phyloP scores from a whole-genome alignment of 352 stramenopile species.

The Phytophthora pluvialis region DNA sequence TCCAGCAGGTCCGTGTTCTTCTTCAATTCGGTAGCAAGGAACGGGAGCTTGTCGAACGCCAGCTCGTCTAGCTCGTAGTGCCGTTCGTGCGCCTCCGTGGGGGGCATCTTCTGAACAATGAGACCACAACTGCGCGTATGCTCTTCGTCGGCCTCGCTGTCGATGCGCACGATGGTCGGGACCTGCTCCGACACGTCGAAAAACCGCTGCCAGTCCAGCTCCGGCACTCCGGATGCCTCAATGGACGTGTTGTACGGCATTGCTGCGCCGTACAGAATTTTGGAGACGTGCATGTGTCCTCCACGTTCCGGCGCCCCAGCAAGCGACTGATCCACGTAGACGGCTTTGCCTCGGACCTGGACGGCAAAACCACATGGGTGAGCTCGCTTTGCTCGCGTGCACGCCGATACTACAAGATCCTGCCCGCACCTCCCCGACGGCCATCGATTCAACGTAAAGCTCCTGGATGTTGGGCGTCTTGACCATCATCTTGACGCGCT shows the following conservation, averaged over 20 bases:
- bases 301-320: constrained; percentile 35
- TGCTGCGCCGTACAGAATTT: constrained; percentile 74
- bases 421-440: constrained; percentile 68
- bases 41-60: constrained; percentile 56
- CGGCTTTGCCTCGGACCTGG: constrained; percentile 70
- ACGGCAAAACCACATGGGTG: constrained; percentile 2
- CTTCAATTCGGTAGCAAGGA: constrained; percentile 53
- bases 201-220: constrained; percentile 84
- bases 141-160: constrained; percentile 55
- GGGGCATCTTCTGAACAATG: constrained; percentile 86
- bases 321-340: constrained; percentile 41
- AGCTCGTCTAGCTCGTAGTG: constrained; percentile 75
- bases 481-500: constrained; percentile 81
- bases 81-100: constrained; percentile 52
- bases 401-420: background rate
- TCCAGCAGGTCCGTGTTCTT: constrained; percentile 65
- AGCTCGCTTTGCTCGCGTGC: background rate
- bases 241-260: constrained; percentile 85
- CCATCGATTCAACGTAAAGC: constrained; percentile 81
- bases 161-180: constrained; percentile 82
- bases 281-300: constrained; percentile 75
- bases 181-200: constrained; percentile 88
- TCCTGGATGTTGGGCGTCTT: constrained; percentile 72
- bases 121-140: constrained; percentile 70
- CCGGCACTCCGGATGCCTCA: constrained; percentile 60